A percentile compares a stretch with the other conserved stretches of the same genome.
phyloP scores from a whole-genome alignment of 192 early-diverging fungal species.

The Backusella mclennaniae region DNA sequence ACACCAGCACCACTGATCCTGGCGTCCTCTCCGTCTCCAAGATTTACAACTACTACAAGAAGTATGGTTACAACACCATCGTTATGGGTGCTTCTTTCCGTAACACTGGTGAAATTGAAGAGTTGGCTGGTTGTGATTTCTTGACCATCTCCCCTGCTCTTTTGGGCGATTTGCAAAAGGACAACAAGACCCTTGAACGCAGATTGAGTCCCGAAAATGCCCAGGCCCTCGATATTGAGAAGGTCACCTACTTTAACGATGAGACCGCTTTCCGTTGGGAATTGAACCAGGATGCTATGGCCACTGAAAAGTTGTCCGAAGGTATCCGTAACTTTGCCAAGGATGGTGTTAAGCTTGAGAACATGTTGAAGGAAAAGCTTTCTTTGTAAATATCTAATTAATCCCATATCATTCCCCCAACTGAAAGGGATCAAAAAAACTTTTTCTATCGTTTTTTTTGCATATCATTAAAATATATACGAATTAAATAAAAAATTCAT shows the following conservation, averaged over 20 bases:
- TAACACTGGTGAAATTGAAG: slow-evolving; percentile 95
- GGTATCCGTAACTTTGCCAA: slow-evolving; percentile 98
- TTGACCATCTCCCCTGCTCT: slow-evolving; percentile 95
- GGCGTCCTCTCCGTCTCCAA: slow-evolving; percentile 88
- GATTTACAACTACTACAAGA: slow-evolving; percentile 99
- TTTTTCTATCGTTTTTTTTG: not conserved
- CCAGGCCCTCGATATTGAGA: slow-evolving; percentile 40
- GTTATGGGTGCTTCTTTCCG: slow-evolving; percentile 99
- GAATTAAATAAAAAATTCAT: not conserved
- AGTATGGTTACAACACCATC: slow-evolving; percentile 96
- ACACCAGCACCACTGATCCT: slow-evolving; percentile 80
- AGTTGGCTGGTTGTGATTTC: slow-evolving; percentile 96
- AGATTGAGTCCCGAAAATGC: slow-evolving; percentile 75
- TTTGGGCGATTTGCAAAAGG: slow-evolving; percentile 72
- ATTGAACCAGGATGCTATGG: slow-evolving; percentile 96
- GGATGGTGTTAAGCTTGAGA: slow-evolving; percentile 80
- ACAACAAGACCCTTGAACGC: slow-evolving; percentile 66
- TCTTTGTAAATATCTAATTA: slow-evolving; percentile 15
- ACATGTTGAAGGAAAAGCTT: slow-evolving; percentile 61
- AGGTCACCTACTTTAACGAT: slow-evolving; percentile 71
- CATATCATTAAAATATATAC: not conserved
- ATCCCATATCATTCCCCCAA: not conserved
- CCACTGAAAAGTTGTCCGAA: slow-evolving; percentile 97
- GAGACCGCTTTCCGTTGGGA: slow-evolving; percentile 95
- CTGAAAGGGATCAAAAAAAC: not conserved